A percentile compares a stretch with the other conserved stretches of the same genome.
These are phyloP conservation scores for Cutaneotrichosporon cavernicola DNA, from an alignment of 1,284 basidiomycete genomes.

Conservation along the genomic window DNA sequence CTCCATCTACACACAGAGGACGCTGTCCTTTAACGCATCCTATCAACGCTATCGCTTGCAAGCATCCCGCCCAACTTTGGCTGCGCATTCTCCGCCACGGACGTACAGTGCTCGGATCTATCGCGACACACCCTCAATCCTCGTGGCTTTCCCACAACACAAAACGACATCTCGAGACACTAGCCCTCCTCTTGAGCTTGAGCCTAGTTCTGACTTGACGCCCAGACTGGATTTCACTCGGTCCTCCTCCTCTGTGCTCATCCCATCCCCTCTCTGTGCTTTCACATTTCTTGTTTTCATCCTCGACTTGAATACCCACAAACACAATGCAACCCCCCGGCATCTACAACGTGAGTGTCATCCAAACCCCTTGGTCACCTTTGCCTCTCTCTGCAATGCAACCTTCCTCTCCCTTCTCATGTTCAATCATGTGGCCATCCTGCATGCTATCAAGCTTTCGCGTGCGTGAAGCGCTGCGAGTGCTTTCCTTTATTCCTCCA, in stretches of 20 bases:
- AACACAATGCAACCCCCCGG: constrained; percentile 42
- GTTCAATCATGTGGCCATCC: background rate
- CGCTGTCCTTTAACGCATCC: background rate
- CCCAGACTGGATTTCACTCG: constrained; percentile 1
- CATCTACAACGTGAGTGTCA: constrained; percentile 43
- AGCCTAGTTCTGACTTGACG: background rate
- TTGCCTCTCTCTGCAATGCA: background rate
- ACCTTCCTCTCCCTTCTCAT: background rate
- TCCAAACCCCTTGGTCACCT: background rate
- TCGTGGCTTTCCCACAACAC: background rate
- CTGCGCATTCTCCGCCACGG: background rate
- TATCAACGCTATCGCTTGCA: background rate
- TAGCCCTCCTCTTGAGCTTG: background rate
- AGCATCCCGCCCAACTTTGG: background rate
- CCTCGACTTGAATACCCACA: constrained; percentile 4
- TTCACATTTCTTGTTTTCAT: background rate
- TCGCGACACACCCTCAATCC: background rate
- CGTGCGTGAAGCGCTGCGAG: background rate
- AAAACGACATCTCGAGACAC: background rate
- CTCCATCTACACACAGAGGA: too few relatives aligned
- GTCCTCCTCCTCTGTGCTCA: constrained; percentile 6
- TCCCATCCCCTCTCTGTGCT: background rate
- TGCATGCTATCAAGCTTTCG: background rate
- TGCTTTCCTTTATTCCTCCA: background rate
- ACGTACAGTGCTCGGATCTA: constrained; percentile 6